A percentile compares a stretch with the other conserved stretches of the same genome.
Conservation (phyloP, 2,329 filamentous ascomycete species). For the Aspergillus ochraceoroseus region DNA sequence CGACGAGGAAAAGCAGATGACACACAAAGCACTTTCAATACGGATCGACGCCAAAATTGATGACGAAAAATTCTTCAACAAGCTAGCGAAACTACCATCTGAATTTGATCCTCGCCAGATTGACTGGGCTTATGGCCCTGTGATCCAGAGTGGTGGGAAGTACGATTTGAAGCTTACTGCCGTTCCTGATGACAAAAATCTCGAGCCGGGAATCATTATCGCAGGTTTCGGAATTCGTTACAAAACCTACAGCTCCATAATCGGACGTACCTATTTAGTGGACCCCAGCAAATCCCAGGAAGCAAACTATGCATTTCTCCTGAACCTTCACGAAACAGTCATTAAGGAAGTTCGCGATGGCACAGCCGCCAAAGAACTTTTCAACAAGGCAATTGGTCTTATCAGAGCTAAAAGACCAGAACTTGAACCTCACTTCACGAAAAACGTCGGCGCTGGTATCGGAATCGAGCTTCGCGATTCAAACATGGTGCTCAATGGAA, state of each 20-base stretch:
- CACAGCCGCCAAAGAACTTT: slow-evolving; percentile 80
- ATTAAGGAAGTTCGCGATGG: slow-evolving; percentile 89
- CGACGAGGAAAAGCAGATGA: slow-evolving; percentile 95
- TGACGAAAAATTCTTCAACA: slow-evolving; percentile 89
- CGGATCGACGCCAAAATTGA: slow-evolving; percentile 90
- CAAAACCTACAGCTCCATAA: slow-evolving; percentile 89
- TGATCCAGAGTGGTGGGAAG: slow-evolving; percentile 90
- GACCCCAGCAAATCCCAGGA: slow-evolving; percentile 97
- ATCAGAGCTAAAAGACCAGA: slow-evolving; percentile 91
- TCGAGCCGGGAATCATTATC: slow-evolving; percentile 91
- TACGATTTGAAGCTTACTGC: slow-evolving; percentile 81
- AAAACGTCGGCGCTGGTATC: slow-evolving; percentile 86
- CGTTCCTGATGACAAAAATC: slow-evolving; percentile 72
- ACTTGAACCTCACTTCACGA: slow-evolving; percentile 88
- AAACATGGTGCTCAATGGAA: slow-evolving; percentile 77
- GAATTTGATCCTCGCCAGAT: slow-evolving; percentile 85
- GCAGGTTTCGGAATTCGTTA: slow-evolving; percentile 88
- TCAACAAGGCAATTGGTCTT: slow-evolving; percentile 74
- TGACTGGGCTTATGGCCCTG: slow-evolving; percentile 88
- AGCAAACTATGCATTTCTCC: slow-evolving; percentile 83
- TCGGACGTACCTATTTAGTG: slow-evolving; percentile 90
- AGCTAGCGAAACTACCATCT: slow-evolving; percentile 69
- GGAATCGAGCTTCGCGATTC: slow-evolving; percentile 86
- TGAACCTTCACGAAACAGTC: slow-evolving; percentile 79
- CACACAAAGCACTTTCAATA: slow-evolving; percentile 77